phyloP scores from a whole-genome alignment of 768 basidiomycete genomes.

The Leccinum disarticulatum region DNA sequence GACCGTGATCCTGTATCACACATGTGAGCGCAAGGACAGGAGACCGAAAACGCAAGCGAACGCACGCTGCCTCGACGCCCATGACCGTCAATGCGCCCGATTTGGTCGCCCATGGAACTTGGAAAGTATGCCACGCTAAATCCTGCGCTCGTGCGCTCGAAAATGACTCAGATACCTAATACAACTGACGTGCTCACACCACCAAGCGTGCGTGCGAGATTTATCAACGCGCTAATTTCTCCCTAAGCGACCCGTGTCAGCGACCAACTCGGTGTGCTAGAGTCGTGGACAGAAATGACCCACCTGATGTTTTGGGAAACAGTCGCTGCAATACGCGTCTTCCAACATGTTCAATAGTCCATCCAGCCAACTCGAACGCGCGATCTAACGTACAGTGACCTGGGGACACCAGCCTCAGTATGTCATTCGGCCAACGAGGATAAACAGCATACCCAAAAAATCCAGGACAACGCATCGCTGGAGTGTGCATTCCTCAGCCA shows the following conservation, averaged over 20 bases:
- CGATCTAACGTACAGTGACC: too few species aligned
- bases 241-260: conserved; percentile 26
- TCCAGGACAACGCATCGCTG: too few species aligned
- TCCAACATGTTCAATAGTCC: too few species aligned
- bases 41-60: not conserved
- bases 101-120: conserved; percentile 40
- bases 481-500: too few species aligned
- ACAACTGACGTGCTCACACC: conserved; percentile 25
- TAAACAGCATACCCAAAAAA: too few species aligned
- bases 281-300: not conserved
- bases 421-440: too few species aligned
- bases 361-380: too few species aligned
- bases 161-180: not conserved
- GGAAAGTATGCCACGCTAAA: conserved; percentile 43
- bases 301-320: conserved; percentile 35
- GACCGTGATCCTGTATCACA: conserved; percentile 26
- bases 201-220: conserved; percentile 37
- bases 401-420: too few species aligned
- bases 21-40: not conserved
- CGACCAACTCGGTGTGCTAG: not conserved
- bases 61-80: conserved; percentile 41
- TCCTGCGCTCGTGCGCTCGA: conserved; percentile 13
- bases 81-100: conserved; percentile 36
- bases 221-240: conserved; percentile 44
- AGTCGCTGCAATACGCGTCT: conserved; percentile 42